Conservation (phyloP, 495 filamentous ascomycete genomes). For the Podospora pseudocomata region DNA sequence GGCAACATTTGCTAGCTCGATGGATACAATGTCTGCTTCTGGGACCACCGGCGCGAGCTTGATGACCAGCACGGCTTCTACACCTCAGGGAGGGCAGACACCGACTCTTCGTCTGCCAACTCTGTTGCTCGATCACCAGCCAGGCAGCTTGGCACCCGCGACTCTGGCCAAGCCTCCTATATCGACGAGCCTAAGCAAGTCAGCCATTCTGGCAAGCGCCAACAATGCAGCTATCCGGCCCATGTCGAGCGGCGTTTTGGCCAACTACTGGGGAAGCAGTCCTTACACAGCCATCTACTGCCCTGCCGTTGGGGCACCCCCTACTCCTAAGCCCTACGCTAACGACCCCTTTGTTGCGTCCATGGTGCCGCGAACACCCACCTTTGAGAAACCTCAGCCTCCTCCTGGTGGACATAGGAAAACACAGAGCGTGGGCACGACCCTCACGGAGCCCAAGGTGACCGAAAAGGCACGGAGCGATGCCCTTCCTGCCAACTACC, state of each 20-base stretch:
- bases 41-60: constrained; percentile 57
- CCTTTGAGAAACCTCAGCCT: constrained; percentile 26
- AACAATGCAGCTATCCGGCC: constrained; percentile 61
- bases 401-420: constrained; percentile 60
- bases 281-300: constrained; percentile 77
- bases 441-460: constrained; percentile 38
- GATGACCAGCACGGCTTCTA: constrained; percentile 48
- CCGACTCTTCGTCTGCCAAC: constrained; percentile 24
- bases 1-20: constrained; percentile 50
- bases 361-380: constrained; percentile 40
- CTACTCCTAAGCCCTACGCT: constrained; percentile 36
- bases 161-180: constrained; percentile 84
- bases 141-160: constrained; percentile 70
- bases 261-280: constrained; percentile 86
- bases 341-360: constrained; percentile 48
- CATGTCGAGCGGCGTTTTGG: constrained; percentile 79
- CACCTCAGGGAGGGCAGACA: constrained; percentile 25
- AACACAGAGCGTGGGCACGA: constrained; percentile 71
- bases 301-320: constrained; percentile 28
- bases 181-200: constrained; percentile 81
- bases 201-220: constrained; percentile 75
- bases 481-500: constrained; percentile 78
- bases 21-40: constrained; percentile 35
- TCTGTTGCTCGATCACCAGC: constrained; percentile 33
- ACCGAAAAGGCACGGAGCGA: constrained; percentile 37